A percentile compares a stretch with the other conserved stretches of the same genome.
Conservation (phyloP, 148 eudicot genomes). For the Pharnaceum exiguum region DNA sequence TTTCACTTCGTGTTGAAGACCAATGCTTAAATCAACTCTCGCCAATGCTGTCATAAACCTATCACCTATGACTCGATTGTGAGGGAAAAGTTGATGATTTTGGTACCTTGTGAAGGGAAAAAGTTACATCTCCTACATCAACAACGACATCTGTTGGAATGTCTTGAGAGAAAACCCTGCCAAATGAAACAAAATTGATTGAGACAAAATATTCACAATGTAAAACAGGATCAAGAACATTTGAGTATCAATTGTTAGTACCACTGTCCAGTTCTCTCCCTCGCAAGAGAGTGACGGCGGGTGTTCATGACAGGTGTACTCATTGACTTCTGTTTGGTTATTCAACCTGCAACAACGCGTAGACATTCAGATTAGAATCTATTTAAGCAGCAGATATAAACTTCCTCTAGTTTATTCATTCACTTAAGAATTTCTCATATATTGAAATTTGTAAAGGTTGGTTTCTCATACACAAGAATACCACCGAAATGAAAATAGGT, state of each 20-base stretch:
- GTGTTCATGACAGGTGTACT: constrained; percentile 31
- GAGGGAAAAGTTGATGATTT: neutral
- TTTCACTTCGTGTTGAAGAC: no score
- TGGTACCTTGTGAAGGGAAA: constrained; percentile 84
- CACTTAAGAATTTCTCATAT: no score
- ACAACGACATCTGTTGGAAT: constrained; percentile 77
- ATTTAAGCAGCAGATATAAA: no score
- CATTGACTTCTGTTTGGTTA: constrained; percentile 16
- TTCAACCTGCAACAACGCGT: neutral
- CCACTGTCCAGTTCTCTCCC: constrained; percentile 98
- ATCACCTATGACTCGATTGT: no score
- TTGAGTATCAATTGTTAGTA: no score
- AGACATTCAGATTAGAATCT: neutral
- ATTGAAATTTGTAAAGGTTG: no score
- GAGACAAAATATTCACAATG: neutral
- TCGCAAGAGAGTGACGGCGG: constrained; percentile 65
- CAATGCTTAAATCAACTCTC: no score
- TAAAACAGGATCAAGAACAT: neutral
- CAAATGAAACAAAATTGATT: neutral
- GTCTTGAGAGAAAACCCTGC: constrained; percentile 91
- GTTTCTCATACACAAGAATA: no score
- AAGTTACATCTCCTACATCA: constrained; percentile 51
- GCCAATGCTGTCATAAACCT: no score
- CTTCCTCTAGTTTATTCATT: no score
- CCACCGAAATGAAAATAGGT: no score